phyloP scores from a whole-genome alignment of 495 filamentous ascomycete genomes.

The Elasticomyces elasticus region DNA sequence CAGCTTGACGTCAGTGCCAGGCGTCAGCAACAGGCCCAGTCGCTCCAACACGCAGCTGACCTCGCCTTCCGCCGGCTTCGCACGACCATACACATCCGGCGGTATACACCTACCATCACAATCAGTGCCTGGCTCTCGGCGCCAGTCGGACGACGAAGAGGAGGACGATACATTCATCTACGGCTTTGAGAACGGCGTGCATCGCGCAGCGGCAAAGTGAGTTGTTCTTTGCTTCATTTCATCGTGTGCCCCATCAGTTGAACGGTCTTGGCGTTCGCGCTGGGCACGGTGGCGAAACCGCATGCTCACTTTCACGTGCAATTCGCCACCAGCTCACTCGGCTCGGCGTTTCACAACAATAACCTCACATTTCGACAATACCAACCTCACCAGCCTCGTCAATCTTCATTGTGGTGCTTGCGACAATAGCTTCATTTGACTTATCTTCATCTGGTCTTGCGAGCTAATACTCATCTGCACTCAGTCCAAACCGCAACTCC shows the following conservation, averaged over 20 bases:
- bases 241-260: not conserved
- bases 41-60: constrained; percentile 64
- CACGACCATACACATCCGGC: constrained; percentile 41
- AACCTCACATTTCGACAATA: constrained; percentile 1
- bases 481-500: constrained; percentile 72
- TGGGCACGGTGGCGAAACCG: not conserved
- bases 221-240: constrained; percentile 26
- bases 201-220: constrained; percentile 58
- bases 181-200: constrained; percentile 32
- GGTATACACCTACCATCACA: constrained; percentile 54
- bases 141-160: constrained; percentile 71
- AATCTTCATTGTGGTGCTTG: not conserved
- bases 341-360: not conserved
- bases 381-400: not conserved
- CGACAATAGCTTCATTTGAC: constrained; percentile 11
- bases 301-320: not conserved
- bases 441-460: constrained; percentile 1
- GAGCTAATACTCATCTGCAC: constrained; percentile 11
- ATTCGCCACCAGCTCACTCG: not conserved
- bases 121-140: constrained; percentile 77
- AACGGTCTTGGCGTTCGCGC: not conserved
- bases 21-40: constrained; percentile 61
- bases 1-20: constrained; percentile 69
- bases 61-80: constrained; percentile 45
- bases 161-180: constrained; percentile 51